Evolutionary conservation across 805 yeast genomes (phyloP).

Genomic region (Myxozyma mucilagina): DNA sequence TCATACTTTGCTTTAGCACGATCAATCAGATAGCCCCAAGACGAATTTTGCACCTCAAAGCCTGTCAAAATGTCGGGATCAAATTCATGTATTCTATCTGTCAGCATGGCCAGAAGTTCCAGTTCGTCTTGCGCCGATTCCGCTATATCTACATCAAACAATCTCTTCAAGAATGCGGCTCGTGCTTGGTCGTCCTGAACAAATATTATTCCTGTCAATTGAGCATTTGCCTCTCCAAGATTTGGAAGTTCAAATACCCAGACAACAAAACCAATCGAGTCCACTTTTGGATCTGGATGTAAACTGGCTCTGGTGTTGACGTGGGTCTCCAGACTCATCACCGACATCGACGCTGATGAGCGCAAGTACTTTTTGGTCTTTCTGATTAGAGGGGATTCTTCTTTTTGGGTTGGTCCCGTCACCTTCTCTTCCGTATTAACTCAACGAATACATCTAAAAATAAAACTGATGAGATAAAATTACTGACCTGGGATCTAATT

Average conservation of each 20-base stretch:
- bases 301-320: slow-evolving; percentile 51
- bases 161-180: background rate
- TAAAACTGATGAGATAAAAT: slow-evolving; percentile 22
- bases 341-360: slow-evolving; percentile 46
- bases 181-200: slow-evolving; percentile 36
- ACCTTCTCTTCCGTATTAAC: background rate
- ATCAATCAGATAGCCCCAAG: slow-evolving; percentile 90
- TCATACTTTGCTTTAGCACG: slow-evolving; percentile 48
- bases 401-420: slow-evolving; percentile 27
- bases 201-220: slow-evolving; percentile 27
- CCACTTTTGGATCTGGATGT: slow-evolving; percentile 66
- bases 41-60: slow-evolving; percentile 71
- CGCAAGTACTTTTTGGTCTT: slow-evolving; percentile 31
- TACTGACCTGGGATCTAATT: background rate
- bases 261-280: slow-evolving; percentile 59
- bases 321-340: slow-evolving; percentile 69
- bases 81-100: slow-evolving; percentile 54
- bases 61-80: slow-evolving; percentile 92
- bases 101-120: slow-evolving; percentile 57
- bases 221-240: background rate
- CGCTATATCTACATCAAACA: slow-evolving; percentile 43
- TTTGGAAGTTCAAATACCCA: slow-evolving; percentile 50
- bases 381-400: background rate
- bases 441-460: background rate
- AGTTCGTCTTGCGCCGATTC: slow-evolving; percentile 55